Evolutionary conservation across 345 rosid species (phyloP), one percentile per base, ranked within the genome.

Genomic region (Hirschfeldia incana): DNA sequence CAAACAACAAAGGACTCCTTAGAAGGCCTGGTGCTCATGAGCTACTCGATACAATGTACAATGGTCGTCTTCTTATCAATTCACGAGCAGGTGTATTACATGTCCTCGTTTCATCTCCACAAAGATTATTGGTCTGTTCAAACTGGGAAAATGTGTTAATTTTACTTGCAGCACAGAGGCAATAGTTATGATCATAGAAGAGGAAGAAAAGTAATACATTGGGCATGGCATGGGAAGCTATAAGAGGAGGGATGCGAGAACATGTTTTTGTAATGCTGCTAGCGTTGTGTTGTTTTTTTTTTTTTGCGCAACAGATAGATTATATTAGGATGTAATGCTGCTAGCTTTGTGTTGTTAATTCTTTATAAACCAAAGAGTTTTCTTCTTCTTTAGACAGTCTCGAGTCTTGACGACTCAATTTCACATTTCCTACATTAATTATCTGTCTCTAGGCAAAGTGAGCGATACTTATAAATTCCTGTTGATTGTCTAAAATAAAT

Each of bases 1-100:
- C 96, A 15, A 94, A 94, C 77, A 92, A 90, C 83, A 94, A 92
- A 84, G 98, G 94, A 12, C 96, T 21, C 21, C 21, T 90, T 80
- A 87, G 96, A 85, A 89, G 97, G 87, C 97, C 97, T 26, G 97
- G 87, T 80, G 92, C 94, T 3, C 82, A 80, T 4, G 82, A 90
- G 81, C 85, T 94, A 75, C 98, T 90, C 10, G 94, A 92, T 67
- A 94, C 92, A 88, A 92, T 94, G 98, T 89, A 89, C 79, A 92
- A 92, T 58, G 98, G 94, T 63, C 92, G 94, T 68, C 73, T 94
- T 64, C 83, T 92, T 66, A 96, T 97, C 30, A 69, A 78, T 74
- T 92, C 93, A 74, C 88, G 85, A 86, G 90, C 81, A 70, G 29
- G 71, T 39, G 8, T 8, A 34, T 7, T 39, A 39, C 46, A 39